A percentile compares a stretch with the other conserved stretches of the same genome.
Conservation (phyloP, 768 basidiomycete genomes). For the Psilocybe subaeruginosa region DNA sequence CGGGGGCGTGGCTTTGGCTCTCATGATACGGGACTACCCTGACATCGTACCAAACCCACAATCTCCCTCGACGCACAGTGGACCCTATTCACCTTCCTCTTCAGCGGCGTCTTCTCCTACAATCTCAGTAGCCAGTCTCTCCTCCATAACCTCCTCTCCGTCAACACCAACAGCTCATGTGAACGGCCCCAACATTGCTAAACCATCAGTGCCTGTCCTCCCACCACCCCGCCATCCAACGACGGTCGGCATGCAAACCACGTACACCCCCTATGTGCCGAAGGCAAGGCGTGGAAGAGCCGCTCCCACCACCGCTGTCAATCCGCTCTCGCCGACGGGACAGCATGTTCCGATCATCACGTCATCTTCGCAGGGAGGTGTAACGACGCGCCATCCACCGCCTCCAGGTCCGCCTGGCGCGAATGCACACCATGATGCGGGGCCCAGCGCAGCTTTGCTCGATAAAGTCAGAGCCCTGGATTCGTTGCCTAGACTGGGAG, state of each 20-base stretch:
- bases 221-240: constrained; percentile 50
- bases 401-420: constrained; percentile 22
- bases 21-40: constrained; percentile 97
- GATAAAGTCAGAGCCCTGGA: constrained; percentile 93
- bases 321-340: constrained; percentile 45
- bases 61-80: constrained; percentile 31
- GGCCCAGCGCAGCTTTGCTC: constrained; percentile 76
- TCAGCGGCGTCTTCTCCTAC: constrained; percentile 42
- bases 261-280: constrained; percentile 85
- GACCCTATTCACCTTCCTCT: constrained; percentile 32
- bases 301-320: constrained; percentile 42
- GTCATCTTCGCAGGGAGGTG: constrained; percentile 56
- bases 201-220: constrained; percentile 33
- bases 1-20: constrained; percentile 88
- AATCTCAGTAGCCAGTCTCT: constrained; percentile 32
- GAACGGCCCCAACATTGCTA: constrained; percentile 25
- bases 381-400: constrained; percentile 46
- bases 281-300: constrained; percentile 52
- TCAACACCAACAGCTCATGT: constrained; percentile 30
- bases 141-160: constrained; percentile 33
- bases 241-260: constrained; percentile 56
- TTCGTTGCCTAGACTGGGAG: constrained; percentile 82
- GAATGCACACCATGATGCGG: constrained; percentile 34
- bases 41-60: constrained; percentile 59
- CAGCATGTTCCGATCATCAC: constrained; percentile 71